Evolutionary conservation across 2,329 filamentous ascomycete genomes (phyloP).

Genomic region (Zasmidium angulare): DNA sequence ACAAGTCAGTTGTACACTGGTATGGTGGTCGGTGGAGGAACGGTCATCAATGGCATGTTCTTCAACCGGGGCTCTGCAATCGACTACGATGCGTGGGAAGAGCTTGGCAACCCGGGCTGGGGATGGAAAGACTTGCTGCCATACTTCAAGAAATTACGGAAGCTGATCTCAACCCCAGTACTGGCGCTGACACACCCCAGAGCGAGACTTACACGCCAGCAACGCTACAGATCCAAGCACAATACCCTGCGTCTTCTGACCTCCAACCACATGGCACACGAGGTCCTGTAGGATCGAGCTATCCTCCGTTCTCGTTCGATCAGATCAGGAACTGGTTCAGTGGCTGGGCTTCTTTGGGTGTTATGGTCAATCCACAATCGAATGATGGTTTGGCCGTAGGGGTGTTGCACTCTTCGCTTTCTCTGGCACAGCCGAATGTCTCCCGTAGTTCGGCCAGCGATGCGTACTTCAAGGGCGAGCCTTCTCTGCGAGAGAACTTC

Average conservation of each 20-base stretch:
- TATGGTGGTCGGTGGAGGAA: slow-evolving; percentile 30
- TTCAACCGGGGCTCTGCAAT: slow-evolving; percentile 34
- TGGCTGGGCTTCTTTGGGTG: neutral
- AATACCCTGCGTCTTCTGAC: neutral
- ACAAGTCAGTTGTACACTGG: slow-evolving; percentile 28
- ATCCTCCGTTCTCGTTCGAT: neutral
- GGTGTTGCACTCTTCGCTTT: neutral
- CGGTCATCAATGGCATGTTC: slow-evolving; percentile 36
- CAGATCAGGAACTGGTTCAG: neutral
- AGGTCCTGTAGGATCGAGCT: slow-evolving; percentile 2
- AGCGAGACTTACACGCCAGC: slow-evolving; percentile 7
- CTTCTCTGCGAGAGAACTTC: neutral
- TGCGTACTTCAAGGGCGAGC: slow-evolving; percentile 1
- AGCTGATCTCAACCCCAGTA: neutral
- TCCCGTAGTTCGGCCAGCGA: neutral
- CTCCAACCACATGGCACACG: neutral
- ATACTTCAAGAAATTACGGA: slow-evolving; percentile 21
- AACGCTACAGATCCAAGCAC: neutral
- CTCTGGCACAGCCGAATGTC: neutral
- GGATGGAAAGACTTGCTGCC: slow-evolving; percentile 29
- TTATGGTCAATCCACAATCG: neutral
- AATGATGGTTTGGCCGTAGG: neutral
- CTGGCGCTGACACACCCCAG: neutral
- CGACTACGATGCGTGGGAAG: slow-evolving; percentile 40
- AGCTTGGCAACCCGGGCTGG: slow-evolving; percentile 27